A percentile compares a stretch with the other conserved stretches of the same genome.
Evolutionary conservation across 495 filamentous ascomycete species (phyloP).

Genomic region (Neurospora sp.): DNA sequence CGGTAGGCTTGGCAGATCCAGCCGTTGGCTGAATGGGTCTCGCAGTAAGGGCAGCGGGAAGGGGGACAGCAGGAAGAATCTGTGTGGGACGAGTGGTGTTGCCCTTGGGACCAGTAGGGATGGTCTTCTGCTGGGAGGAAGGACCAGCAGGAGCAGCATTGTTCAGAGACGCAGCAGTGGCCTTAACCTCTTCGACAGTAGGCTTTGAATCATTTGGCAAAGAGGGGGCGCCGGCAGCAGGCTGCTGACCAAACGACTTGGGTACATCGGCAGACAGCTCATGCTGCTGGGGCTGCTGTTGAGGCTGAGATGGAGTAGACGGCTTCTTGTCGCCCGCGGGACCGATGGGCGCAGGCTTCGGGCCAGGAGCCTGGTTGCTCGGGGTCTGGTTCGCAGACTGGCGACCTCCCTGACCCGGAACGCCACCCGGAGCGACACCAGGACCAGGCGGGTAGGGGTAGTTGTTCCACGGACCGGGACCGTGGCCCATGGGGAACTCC

Average conservation of each 20-base stretch:
- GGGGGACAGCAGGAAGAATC: slow-evolving; percentile 46
- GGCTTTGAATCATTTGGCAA: slow-evolving; percentile 63
- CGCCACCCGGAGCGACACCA: slow-evolving; percentile 27
- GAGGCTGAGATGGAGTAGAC: slow-evolving; percentile 14
- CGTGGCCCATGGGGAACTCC: slow-evolving; percentile 57
- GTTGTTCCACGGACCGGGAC: slow-evolving; percentile 48
- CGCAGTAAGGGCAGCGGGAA: slow-evolving; percentile 58
- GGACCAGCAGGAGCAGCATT: slow-evolving; percentile 21
- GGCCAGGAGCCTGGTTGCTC: slow-evolving; percentile 26
- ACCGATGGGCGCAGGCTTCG: slow-evolving; percentile 45
- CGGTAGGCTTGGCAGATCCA: slow-evolving; percentile 23
- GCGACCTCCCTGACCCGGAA: slow-evolving; percentile 16
- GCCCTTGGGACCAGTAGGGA: slow-evolving; percentile 54
- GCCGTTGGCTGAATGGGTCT: slow-evolving; percentile 23
- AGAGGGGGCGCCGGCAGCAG: slow-evolving; percentile 39
- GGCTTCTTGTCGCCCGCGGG: slow-evolving; percentile 39
- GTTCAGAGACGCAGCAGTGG: slow-evolving; percentile 32
- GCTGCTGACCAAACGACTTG: slow-evolving; percentile 28
- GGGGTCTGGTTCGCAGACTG: slow-evolving; percentile 26
- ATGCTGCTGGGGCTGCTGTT: slow-evolving; percentile 9
- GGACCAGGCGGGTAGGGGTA: slow-evolving; percentile 40
- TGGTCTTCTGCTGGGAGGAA: slow-evolving; percentile 29
- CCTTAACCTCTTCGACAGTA: slow-evolving; percentile 43
- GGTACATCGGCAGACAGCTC: slow-evolving; percentile 26
- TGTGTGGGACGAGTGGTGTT: slow-evolving; percentile 28